These are phyloP conservation scores for Ophiostoma pallidulum DNA, from an alignment of 2,329 filamentous ascomycete species.

Conservation along the genomic window DNA sequence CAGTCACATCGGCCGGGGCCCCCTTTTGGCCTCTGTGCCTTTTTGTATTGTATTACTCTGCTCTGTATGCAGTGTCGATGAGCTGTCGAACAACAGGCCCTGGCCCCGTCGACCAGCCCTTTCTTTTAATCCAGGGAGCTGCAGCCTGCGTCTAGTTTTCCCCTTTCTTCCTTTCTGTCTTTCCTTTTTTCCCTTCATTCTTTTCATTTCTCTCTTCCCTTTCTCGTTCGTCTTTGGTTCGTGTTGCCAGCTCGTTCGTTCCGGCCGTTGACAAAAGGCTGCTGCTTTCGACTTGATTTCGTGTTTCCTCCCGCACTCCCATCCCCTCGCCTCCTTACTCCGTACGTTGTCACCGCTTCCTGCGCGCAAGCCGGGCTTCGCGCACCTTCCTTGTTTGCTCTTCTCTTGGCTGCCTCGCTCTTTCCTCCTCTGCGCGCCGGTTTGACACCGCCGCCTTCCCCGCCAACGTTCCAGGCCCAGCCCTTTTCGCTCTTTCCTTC, in stretches of 20 bases:
- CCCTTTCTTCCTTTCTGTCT: neutral
- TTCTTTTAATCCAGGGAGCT: neutral
- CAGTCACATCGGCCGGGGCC: too few relatives aligned
- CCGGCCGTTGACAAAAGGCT: too few relatives aligned
- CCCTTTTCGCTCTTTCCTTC: neutral
- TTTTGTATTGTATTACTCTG: too few relatives aligned
- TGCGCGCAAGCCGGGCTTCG: neutral
- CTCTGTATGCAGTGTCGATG: too few relatives aligned
- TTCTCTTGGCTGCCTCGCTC: neutral
- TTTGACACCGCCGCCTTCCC: slow-evolving; percentile 1
- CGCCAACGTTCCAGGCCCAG: too few relatives aligned
- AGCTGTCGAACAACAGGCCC: too few relatives aligned
- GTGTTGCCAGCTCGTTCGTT: too few relatives aligned
- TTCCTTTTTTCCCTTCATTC: neutral
- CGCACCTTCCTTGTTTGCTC: slow-evolving; percentile 4
- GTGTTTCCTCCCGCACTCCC: too few relatives aligned
- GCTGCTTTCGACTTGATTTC: too few relatives aligned
- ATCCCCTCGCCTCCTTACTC: neutral
- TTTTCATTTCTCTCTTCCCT: neutral
- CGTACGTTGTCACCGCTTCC: neutral
- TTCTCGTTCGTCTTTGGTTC: neutral
- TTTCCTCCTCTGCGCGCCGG: neutral
- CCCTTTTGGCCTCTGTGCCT: too few relatives aligned
- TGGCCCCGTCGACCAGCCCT: neutral
- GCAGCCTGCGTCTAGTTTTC: neutral